phyloP scores from a whole-genome alignment of 805 yeast genomes.

The Kuraishia ogatae region DNA sequence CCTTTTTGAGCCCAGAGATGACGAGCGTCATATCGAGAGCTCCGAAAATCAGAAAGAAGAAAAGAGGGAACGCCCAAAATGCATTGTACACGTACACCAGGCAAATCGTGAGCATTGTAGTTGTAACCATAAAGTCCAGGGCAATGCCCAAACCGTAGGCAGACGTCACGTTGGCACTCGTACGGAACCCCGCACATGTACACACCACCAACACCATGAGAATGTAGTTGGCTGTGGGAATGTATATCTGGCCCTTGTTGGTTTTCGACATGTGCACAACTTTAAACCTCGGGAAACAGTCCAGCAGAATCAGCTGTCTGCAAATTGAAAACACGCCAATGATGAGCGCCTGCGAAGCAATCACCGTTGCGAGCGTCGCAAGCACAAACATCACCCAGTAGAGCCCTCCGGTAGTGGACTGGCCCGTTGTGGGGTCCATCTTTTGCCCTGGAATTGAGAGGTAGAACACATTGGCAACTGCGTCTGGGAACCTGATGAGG shows the following conservation, averaged over 20 bases:
- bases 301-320: slow-evolving; percentile 42
- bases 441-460: slow-evolving; percentile 36
- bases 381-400: slow-evolving; percentile 46
- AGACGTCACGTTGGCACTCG: slow-evolving; percentile 40
- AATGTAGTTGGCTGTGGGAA: slow-evolving; percentile 41
- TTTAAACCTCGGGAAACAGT: slow-evolving; percentile 43
- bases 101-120: slow-evolving; percentile 34
- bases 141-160: slow-evolving; percentile 56
- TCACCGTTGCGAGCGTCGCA: slow-evolving; percentile 46
- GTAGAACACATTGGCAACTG: slow-evolving; percentile 34
- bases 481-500: slow-evolving; percentile 29
- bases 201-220: slow-evolving; percentile 42
- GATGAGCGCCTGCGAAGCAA: slow-evolving; percentile 55
- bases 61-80: slow-evolving; percentile 24
- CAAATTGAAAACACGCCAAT: slow-evolving; percentile 45
- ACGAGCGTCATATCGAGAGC: slow-evolving; percentile 39
- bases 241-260: slow-evolving; percentile 41
- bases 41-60: slow-evolving; percentile 30
- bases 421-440: background rate
- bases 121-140: slow-evolving; percentile 45
- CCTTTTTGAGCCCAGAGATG: slow-evolving; percentile 39
- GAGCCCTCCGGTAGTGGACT: slow-evolving; percentile 20
- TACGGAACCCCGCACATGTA: slow-evolving; percentile 45
- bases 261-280: slow-evolving; percentile 35
- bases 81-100: slow-evolving; percentile 35